These are phyloP conservation scores for Karstenula rhodostoma DNA, from an alignment of 2,329 filamentous ascomycete species.

Conservation along the genomic window DNA sequence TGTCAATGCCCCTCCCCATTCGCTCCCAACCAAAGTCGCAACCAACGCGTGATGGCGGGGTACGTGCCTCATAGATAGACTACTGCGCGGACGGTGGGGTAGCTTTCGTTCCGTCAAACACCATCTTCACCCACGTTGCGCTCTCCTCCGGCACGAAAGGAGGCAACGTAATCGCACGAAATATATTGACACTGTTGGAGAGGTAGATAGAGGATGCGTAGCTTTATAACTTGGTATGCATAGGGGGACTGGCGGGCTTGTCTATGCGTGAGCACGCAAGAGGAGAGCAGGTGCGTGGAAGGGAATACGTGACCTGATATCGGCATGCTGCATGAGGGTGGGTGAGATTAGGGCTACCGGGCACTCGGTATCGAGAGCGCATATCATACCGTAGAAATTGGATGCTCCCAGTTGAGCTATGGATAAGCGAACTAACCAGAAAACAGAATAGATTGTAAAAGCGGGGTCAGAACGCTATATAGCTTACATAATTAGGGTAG, in stretches of 20 bases:
- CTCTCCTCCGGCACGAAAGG: neutral
- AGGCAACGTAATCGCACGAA: neutral
- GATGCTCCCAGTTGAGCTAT: too few relatives aligned
- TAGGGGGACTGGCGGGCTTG: too few relatives aligned
- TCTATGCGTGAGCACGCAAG: neutral
- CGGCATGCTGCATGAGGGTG: neutral
- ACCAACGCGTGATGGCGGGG: slow-evolving; percentile 2
- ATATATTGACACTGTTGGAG: too few relatives aligned
- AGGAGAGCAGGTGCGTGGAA: neutral
- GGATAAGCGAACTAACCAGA: too few relatives aligned
- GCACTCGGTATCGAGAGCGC: neutral
- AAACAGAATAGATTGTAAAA: too few relatives aligned
- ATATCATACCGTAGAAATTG: too few relatives aligned
- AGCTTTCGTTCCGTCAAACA: neutral
- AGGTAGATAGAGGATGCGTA: too few relatives aligned
- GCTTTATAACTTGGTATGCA: too few relatives aligned
- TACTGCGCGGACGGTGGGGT: neutral
- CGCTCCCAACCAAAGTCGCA: neutral
- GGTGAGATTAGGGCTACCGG: neutral
- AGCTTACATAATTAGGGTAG: too few relatives aligned
- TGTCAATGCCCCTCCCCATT: neutral
- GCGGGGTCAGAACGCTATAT: too few relatives aligned
- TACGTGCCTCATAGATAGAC: neutral
- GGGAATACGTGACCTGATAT: neutral
- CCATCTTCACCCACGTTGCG: neutral